Evolutionary conservation across 345 rosid genomes (phyloP).

Genomic region (Heritiera fomes): DNA sequence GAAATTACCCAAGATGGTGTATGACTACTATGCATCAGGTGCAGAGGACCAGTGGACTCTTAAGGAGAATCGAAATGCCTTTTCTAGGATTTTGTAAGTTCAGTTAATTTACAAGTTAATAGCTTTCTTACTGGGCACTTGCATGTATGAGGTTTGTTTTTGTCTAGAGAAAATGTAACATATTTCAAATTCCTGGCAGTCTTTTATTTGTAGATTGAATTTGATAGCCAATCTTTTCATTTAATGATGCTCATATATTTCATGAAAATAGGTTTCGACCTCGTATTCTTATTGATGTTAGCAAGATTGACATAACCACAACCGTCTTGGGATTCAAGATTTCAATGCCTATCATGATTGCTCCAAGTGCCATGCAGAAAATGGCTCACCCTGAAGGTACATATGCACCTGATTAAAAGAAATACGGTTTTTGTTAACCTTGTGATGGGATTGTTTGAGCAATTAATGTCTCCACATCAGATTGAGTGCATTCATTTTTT

Average conservation of each 20-base stretch:
- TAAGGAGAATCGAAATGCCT: conserved; percentile 78
- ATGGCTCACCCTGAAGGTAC: conserved; percentile 94
- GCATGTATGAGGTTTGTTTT: not conserved
- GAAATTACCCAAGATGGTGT: conserved; percentile 91
- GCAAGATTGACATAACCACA: conserved; percentile 71
- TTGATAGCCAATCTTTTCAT: conserved; percentile 1
- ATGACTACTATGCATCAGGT: conserved; percentile 92
- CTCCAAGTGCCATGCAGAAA: conserved; percentile 93
- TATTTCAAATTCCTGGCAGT: not conserved
- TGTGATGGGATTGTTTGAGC: not conserved
- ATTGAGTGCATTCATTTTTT: not conserved
- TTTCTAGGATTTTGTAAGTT: conserved; percentile 80
- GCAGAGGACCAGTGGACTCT: conserved; percentile 99
- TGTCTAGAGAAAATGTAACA: not conserved
- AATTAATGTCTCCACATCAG: not conserved
- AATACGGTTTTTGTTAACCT: not conserved
- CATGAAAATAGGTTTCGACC: conserved; percentile 69
- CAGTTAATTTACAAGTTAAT: not conserved
- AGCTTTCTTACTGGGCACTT: not conserved
- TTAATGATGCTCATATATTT: not conserved
- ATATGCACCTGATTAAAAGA: not conserved
- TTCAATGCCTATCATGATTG: conserved; percentile 95
- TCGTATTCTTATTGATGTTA: conserved; percentile 80
- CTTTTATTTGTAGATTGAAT: not conserved
- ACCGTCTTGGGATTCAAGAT: conserved; percentile 77